Base-by-base conservation (phyloP, 306 rosid genomes). In the Malus domestica region DNA sequence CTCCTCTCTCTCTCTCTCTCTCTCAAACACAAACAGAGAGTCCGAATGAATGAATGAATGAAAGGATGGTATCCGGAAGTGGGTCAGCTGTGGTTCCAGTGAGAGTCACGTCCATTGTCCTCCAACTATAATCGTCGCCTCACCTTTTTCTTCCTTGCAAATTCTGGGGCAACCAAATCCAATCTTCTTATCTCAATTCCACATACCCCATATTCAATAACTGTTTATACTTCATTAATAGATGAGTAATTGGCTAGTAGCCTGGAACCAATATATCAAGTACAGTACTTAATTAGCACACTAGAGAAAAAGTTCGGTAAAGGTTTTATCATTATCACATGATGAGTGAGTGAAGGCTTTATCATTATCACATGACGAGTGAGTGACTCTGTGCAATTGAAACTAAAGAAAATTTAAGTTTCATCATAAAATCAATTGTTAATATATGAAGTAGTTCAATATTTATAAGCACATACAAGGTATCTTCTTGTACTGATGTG, bases 131-230 rank as follows among this genome's bases (percentile, higher is more conserved):
- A 4, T 61, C 30, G 67, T 15, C 67, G 30, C 67, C 33, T 35
- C 71, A 6, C 62, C 82, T 66, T 78, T 74, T 84, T 83, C 79
- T 59, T 66, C 77, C 75, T 83, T 87, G 75, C 85, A 87, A 80
- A 51, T 76, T 86, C 78, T 74, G 67, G 80, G 70, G 81, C 70
- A 83, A 4, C 80, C 83, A 82, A 87, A 86, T 85, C 85, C 81
- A 82, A 75, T 78, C 85, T 49, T 62, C 84, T 73, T 54, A 78
- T 80, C 82, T 70, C 73, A 84, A 77, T 82, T 76, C 83, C 82
- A 76, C 86, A 80, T 30, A 49, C 7, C 55, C 19, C 71, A 55
- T 30, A 65, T 76, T 49, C 55, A 49, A 15, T 49, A 49, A 49
- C 5, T 49, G 16, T 15, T 49, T 49, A 49, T 49, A 49, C 20